Conservation (phyloP, 306 rosid genomes). For the Cicer pinnatifidum region DNA sequence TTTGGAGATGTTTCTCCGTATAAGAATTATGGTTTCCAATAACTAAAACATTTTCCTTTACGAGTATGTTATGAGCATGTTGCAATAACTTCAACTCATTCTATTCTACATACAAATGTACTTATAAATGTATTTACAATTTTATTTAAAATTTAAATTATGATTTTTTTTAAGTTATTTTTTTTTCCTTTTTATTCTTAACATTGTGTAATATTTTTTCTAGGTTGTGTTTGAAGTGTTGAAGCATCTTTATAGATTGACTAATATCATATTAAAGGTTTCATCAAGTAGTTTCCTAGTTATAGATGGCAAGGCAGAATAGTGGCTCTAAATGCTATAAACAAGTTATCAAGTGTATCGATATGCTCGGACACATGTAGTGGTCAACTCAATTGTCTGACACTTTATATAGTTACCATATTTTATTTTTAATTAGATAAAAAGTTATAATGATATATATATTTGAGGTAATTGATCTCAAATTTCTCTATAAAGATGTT, state of each 20-base stretch:
- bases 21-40: conserved; percentile 68
- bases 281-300: conserved; percentile 70
- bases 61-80: not conserved
- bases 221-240: conserved; percentile 7
- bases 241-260: conserved; percentile 19
- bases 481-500: no score
- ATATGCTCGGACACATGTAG: no score
- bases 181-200: conserved; percentile 14
- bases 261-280: not conserved
- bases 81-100: conserved; percentile 69
- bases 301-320: no score
- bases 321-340: no score
- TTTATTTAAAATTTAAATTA: conserved; percentile 27
- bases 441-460: no score
- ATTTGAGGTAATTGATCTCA: no score
- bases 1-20: conserved; percentile 44
- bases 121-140: not conserved
- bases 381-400: no score
- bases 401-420: no score
- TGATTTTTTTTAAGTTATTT: conserved; percentile 34
- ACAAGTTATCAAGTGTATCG: no score
- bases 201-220: conserved; percentile 9
- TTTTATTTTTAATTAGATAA: no score
- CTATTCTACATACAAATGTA: conserved; percentile 80
- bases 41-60: conserved; percentile 12